phyloP scores from a whole-genome alignment of 2,329 filamentous ascomycete genomes.

The Epichloe gansuensis region DNA sequence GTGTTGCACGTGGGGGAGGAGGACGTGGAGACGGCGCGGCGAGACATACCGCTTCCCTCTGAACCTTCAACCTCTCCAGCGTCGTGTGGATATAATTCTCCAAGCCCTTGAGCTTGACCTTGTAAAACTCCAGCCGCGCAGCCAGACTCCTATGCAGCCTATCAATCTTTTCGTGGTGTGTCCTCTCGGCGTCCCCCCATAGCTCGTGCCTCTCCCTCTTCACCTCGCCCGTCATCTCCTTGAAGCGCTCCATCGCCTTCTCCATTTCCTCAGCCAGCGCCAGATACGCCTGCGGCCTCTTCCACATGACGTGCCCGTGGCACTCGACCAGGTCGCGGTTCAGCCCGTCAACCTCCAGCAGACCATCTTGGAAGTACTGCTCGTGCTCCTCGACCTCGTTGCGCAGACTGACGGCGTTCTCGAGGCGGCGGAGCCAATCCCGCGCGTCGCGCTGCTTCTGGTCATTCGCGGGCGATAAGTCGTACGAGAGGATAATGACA shows the following conservation, averaged over 20 bases:
- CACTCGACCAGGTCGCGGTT: slow-evolving; percentile 52
- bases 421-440: slow-evolving; percentile 47
- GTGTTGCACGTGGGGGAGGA: no score
- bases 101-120: slow-evolving; percentile 45
- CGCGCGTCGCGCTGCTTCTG: slow-evolving; percentile 49
- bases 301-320: slow-evolving; percentile 49
- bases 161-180: slow-evolving; percentile 22
- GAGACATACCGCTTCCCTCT: slow-evolving; percentile 42
- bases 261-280: slow-evolving; percentile 38
- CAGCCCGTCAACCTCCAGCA: slow-evolving; percentile 45
- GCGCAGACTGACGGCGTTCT: slow-evolving; percentile 48
- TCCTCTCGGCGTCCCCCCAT: slow-evolving; percentile 14
- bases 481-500: slow-evolving; percentile 44
- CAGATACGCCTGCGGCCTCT: slow-evolving; percentile 47
- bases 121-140: slow-evolving; percentile 45
- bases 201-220: slow-evolving; percentile 2
- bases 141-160: slow-evolving; percentile 40
- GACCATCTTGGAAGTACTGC: slow-evolving; percentile 38
- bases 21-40: not conserved
- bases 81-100: slow-evolving; percentile 52
- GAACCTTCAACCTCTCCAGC: slow-evolving; percentile 46
- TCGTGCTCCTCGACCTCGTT: slow-evolving; percentile 45
- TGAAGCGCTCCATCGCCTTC: slow-evolving; percentile 33
- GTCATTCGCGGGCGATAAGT: slow-evolving; percentile 42
- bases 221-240: slow-evolving; percentile 11